Conservation (phyloP, 75 land plant genomes). For the Larix kaempferi region DNA sequence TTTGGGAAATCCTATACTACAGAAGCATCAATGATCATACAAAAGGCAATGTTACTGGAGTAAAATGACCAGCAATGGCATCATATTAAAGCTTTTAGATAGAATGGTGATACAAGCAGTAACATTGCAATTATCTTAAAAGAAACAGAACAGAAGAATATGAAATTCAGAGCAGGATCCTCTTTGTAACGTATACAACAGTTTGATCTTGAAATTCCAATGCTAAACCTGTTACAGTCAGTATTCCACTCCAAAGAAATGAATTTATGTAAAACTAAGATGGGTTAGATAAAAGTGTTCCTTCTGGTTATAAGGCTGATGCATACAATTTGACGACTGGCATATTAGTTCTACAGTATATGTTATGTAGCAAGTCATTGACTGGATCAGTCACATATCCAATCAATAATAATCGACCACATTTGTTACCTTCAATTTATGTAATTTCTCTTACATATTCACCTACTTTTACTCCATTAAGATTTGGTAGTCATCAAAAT, state of each 20-base stretch:
- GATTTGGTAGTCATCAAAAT: too few relatives aligned
- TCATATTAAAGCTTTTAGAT: neutral
- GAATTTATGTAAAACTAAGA: neutral
- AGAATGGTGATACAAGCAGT: neutral
- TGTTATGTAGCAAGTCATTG: too few relatives aligned
- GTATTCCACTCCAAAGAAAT: neutral
- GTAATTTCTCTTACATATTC: too few relatives aligned
- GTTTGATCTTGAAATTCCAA: constrained; percentile 2
- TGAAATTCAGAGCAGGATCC: neutral
- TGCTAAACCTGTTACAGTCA: neutral
- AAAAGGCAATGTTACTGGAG: neutral
- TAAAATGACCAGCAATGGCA: neutral
- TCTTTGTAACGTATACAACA: neutral
- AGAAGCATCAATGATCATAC: neutral
- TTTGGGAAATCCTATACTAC: neutral
- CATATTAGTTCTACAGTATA: neutral
- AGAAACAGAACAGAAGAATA: neutral
- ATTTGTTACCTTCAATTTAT: too few relatives aligned
- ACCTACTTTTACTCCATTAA: too few relatives aligned
- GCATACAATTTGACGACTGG: neutral
- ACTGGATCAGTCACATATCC: too few relatives aligned
- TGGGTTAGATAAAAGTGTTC: neutral
- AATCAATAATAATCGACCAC: too few relatives aligned
- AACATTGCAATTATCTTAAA: neutral
- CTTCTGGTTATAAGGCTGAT: neutral